Evolutionary conservation across 208 protist species (phyloP).

Genomic region (Willaertia magna): DNA sequence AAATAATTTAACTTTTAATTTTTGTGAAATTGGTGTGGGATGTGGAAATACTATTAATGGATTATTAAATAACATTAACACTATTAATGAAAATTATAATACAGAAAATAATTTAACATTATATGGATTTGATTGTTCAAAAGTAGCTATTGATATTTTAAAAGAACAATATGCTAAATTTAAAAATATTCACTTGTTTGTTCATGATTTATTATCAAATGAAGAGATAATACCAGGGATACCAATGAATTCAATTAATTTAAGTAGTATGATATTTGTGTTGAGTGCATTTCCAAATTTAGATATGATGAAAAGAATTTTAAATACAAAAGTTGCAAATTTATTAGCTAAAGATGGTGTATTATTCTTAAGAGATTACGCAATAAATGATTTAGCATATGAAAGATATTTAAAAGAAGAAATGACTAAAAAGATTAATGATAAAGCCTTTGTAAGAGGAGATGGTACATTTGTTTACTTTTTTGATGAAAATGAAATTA

Average conservation of each 20-base stretch:
- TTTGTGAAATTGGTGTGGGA: neutral
- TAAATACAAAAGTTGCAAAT: neutral
- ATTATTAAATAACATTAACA: too few species aligned
- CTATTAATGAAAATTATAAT: neutral
- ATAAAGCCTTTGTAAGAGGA: neutral
- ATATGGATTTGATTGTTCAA: neutral
- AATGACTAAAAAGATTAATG: neutral
- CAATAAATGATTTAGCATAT: neutral
- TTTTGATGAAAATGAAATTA: neutral
- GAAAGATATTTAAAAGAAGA: neutral
- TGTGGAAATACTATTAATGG: neutral
- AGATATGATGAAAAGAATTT: neutral
- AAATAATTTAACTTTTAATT: neutral
- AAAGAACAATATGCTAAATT: neutral
- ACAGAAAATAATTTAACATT: neutral
- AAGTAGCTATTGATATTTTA: neutral
- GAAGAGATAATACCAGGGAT: neutral
- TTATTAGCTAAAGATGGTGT: neutral
- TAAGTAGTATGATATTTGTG: neutral
- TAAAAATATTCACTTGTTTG: neutral
- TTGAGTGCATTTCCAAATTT: neutral
- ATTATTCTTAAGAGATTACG: neutral
- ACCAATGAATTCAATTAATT: neutral
- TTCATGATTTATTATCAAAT: neutral
- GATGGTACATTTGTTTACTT: neutral